Evolutionary conservation across 1,284 basidiomycete species (phyloP), one percentile per base, ranked within the genome.

Genomic region (Gymnopus androsaceus): DNA sequence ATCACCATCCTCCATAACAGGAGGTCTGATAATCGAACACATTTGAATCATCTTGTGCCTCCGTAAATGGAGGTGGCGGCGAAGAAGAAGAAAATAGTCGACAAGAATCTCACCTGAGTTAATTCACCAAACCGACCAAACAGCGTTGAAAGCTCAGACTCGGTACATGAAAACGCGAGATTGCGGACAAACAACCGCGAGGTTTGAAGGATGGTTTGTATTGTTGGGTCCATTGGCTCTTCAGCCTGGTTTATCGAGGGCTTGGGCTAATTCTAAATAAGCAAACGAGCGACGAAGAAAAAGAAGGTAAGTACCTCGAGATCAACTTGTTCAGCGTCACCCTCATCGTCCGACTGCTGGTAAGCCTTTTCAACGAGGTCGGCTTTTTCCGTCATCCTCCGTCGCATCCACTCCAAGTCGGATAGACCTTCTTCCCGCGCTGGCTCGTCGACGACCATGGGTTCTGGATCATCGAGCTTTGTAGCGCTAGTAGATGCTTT

Each of bases 141-240:
- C 5, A 87, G 77, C n/a, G 80, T 75, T 6, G 73, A 68, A 2
- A 98, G 71, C 51, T 97, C 93, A 3, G 80, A 75, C 31, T 90
- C 83, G 1, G 87, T 89, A 56, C 92, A 92, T 0, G 89, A 82
- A 67, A 94, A 98, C 0, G 95, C 81, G 17, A 98, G 73, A 68
- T 98, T 99, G 12, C 96, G 92, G 5, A 98, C 76, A 68, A 98
- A 98, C 4, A 98, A 75, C 1, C 96, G 85, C 0, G 85, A 83
- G 0, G 92, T 94, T 56, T 83, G 81, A 23, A 90, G 75, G 55
- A 98, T 94, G 0, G 85, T 85, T 30, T 82, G 78, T 59, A 76
- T 82, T 0, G 76, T 75, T 2, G 78, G 68, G 50, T 87, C 80
- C 46, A 75, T 72, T 0, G 70, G 64, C 12, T 65, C 57, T 27